phyloP scores from a whole-genome alignment of 768 basidiomycete species.

The Omphalotus guepiniiformis region DNA sequence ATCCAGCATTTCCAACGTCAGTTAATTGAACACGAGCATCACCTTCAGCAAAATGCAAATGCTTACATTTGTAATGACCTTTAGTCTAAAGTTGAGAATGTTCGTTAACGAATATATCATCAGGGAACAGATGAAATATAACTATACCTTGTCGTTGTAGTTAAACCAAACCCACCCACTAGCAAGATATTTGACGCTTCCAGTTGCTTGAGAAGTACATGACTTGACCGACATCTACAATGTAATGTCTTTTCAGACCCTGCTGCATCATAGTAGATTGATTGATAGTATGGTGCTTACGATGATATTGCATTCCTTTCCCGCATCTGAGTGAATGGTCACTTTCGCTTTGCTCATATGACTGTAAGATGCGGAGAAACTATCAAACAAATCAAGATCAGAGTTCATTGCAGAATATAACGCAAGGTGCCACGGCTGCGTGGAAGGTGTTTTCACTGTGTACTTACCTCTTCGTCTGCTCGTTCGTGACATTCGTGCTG shows the following conservation, averaged over 20 bases:
- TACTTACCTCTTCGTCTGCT: not conserved
- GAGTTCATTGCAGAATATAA: not conserved
- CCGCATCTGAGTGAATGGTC: not conserved
- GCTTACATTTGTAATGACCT: conserved; percentile 27
- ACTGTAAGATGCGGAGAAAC: not conserved
- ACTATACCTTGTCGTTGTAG: conserved; percentile 9
- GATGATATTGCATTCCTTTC: conserved; percentile 3
- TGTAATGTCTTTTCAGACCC: not conserved
- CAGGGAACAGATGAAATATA: too few relatives aligned
- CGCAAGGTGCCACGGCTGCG: not conserved
- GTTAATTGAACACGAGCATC: too few relatives aligned
- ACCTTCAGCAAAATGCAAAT: too few relatives aligned
- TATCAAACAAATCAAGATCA: too few relatives aligned
- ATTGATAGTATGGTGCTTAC: too few relatives aligned
- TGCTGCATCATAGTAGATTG: not conserved
- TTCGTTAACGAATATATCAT: too few relatives aligned
- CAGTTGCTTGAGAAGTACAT: conserved; percentile 10
- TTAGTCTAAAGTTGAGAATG: too few relatives aligned
- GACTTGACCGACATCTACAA: not conserved
- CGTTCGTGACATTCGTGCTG: conserved; percentile 1
- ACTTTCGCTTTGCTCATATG: not conserved
- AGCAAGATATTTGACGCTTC: conserved; percentile 10
- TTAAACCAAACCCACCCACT: conserved; percentile 17
- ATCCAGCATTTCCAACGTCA: too few relatives aligned
- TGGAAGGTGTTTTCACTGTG: too few relatives aligned